Evolutionary conservation across 1,284 basidiomycete genomes (phyloP).

Genomic region (Peniophora sp.): DNA sequence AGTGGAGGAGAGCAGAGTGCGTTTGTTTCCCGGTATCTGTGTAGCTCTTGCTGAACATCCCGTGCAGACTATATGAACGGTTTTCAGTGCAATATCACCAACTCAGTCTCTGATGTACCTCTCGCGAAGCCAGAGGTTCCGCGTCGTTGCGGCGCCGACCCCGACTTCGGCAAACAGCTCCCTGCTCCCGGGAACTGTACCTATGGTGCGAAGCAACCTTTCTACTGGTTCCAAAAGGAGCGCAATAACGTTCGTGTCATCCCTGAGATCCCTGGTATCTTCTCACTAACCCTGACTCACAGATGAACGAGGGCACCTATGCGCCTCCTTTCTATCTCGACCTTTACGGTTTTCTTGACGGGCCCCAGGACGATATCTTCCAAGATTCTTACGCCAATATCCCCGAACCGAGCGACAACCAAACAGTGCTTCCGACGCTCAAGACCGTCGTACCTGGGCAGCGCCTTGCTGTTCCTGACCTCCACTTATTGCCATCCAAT

Average conservation of each 20-base stretch:
- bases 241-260: constrained; percentile 21
- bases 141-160: constrained; percentile 25
- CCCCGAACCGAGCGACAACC: constrained; percentile 6
- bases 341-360: constrained; percentile 52
- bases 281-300: neutral
- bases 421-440: constrained; percentile 6
- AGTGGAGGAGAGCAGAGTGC: constrained; percentile 38
- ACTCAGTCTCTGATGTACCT: constrained; percentile 40
- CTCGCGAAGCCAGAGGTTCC: constrained; percentile 26
- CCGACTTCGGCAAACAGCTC: constrained; percentile 16
- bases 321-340: constrained; percentile 52
- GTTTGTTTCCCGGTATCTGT: constrained; percentile 8
- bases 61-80: constrained; percentile 63
- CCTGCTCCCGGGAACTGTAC: constrained; percentile 43
- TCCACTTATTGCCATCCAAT: neutral
- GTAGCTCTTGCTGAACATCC: neutral
- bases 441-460: constrained; percentile 1
- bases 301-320: constrained; percentile 51
- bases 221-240: constrained; percentile 56
- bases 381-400: constrained; percentile 28
- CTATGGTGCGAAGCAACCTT: constrained; percentile 57
- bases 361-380: constrained; percentile 61
- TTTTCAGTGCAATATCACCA: constrained; percentile 66
- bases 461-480: neutral
- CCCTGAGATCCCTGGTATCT: neutral